Evolutionary conservation across 768 basidiomycete species (phyloP).

Genomic region (Hortiboletus campestris): DNA sequence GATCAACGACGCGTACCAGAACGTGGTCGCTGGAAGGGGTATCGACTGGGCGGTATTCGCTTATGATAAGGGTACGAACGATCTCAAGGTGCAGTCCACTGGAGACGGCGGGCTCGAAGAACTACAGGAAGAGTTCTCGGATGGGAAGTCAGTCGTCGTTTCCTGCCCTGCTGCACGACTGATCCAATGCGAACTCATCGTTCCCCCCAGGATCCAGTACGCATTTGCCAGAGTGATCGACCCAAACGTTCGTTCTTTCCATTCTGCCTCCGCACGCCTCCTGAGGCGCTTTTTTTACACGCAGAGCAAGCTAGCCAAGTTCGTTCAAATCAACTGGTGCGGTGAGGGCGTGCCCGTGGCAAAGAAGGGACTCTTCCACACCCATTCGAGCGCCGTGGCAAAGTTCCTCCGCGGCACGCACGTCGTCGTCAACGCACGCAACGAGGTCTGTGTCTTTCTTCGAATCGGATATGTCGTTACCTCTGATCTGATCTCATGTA

Average conservation of each 20-base stretch:
- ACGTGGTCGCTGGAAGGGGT: slow-evolving; percentile 61
- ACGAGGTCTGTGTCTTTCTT: slow-evolving; percentile 58
- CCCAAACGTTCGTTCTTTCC: slow-evolving; percentile 59
- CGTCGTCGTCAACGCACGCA: slow-evolving; percentile 82
- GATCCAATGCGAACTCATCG: slow-evolving; percentile 4
- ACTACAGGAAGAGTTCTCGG: slow-evolving; percentile 91
- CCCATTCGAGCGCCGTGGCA: slow-evolving; percentile 78
- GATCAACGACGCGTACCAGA: slow-evolving; percentile 70
- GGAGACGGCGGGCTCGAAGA: slow-evolving; percentile 90
- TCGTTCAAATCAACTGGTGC: slow-evolving; percentile 96
- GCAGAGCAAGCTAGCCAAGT: slow-evolving; percentile 82
- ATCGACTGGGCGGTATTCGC: slow-evolving; percentile 82
- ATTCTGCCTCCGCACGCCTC: not conserved
- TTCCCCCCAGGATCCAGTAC: slow-evolving; percentile 76
- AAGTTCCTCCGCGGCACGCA: slow-evolving; percentile 81
- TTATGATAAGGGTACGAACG: slow-evolving; percentile 78
- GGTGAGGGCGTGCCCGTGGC: slow-evolving; percentile 93
- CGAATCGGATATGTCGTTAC: not conserved
- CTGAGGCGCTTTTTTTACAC: not conserved
- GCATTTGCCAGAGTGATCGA: slow-evolving; percentile 86
- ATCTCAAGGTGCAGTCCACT: slow-evolving; percentile 82
- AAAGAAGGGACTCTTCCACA: slow-evolving; percentile 91
- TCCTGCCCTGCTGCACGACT: not conserved
- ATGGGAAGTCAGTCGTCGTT: slow-evolving; percentile 69
- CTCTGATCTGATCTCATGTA: not conserved